Evolutionary conservation across 2,329 filamentous ascomycete genomes (phyloP).

Genomic region (Xylariaceae sp.): DNA sequence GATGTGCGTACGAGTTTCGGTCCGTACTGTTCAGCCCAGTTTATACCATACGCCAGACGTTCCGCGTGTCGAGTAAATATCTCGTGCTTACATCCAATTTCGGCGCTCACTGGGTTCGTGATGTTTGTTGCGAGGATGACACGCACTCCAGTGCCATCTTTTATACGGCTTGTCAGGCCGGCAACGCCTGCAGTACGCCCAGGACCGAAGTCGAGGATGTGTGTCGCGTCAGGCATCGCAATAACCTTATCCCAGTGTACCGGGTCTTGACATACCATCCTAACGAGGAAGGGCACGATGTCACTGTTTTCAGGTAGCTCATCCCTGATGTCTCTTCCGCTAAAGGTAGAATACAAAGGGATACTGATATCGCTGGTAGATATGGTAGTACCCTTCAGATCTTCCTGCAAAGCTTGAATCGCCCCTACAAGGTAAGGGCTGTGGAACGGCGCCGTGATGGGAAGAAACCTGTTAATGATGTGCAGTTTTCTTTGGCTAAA

Average conservation of each 20-base stretch:
- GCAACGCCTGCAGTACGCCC: conserved; percentile 35
- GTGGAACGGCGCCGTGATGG: conserved; percentile 46
- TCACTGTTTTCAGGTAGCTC: conserved; percentile 15
- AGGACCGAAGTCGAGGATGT: conserved; percentile 40
- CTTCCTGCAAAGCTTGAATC: conserved; percentile 22
- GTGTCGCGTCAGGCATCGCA: conserved; percentile 33
- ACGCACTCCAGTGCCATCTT: conserved; percentile 37
- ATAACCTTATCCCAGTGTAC: conserved; percentile 33
- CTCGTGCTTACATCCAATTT: conserved; percentile 29
- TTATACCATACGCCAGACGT: conserved; percentile 50
- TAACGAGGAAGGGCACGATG: conserved; percentile 30
- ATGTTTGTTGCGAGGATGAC: conserved; percentile 32
- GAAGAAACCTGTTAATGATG: conserved; percentile 39
- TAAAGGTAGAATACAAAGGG: conserved; percentile 38
- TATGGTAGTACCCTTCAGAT: conserved; percentile 29
- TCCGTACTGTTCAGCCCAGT: conserved; percentile 27
- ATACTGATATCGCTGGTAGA: conserved; percentile 47
- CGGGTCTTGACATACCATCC: conserved; percentile 31
- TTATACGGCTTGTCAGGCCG: conserved; percentile 31
- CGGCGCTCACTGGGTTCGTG: conserved; percentile 21
- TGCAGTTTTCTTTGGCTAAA: conserved; percentile 37
- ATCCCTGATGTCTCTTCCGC: conserved; percentile 34
- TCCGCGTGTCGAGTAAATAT: conserved; percentile 65
- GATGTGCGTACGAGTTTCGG: conserved; percentile 25
- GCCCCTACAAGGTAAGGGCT: conserved; percentile 38